Evolutionary conservation across 225 moss, liverwort and hornwort genomes (phyloP).

Genomic region (Ulota crispa): DNA sequence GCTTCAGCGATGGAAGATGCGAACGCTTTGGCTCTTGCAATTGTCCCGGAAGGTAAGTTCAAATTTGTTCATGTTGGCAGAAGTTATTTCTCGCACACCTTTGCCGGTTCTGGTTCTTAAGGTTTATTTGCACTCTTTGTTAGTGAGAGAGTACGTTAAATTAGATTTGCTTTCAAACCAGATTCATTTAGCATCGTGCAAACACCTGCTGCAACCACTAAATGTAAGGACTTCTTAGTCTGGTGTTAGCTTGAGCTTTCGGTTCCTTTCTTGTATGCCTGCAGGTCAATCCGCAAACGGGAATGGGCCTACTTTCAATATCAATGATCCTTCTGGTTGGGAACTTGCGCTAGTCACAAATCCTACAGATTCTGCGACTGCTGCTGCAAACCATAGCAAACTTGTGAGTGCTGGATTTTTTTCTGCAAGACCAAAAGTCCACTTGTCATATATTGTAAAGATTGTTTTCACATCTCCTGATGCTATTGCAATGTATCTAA

Average conservation of each 20-base stretch:
- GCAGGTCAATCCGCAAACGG: constrained; percentile 66
- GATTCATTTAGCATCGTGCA: not conserved
- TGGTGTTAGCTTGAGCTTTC: not conserved
- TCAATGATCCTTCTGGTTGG: constrained; percentile 93
- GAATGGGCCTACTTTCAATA: constrained; percentile 67
- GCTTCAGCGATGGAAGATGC: constrained; percentile 84
- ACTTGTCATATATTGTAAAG: not conserved
- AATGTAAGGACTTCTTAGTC: not conserved
- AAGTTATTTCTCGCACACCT: not conserved
- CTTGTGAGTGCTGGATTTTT: constrained; percentile 56
- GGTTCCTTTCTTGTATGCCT: not conserved
- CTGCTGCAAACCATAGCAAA: constrained; percentile 73
- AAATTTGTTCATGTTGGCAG: not conserved
- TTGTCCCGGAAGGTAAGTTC: constrained; percentile 75
- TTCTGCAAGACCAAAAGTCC: not conserved
- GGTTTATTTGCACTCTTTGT: not conserved
- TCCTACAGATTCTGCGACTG: constrained; percentile 70
- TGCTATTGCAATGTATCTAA: not conserved
- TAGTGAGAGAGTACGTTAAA: not conserved
- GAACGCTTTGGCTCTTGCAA: constrained; percentile 90
- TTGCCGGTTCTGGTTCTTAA: constrained; percentile 10
- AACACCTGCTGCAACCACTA: not conserved
- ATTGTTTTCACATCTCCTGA: not conserved
- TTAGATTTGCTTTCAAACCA: not conserved
- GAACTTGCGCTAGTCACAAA: constrained; percentile 96